Percentiles rank a stretch among this genome's conserved stretches.
phyloP scores from a whole-genome alignment of 176 grass and related monocot species.

The Phoenix dactylifera region DNA sequence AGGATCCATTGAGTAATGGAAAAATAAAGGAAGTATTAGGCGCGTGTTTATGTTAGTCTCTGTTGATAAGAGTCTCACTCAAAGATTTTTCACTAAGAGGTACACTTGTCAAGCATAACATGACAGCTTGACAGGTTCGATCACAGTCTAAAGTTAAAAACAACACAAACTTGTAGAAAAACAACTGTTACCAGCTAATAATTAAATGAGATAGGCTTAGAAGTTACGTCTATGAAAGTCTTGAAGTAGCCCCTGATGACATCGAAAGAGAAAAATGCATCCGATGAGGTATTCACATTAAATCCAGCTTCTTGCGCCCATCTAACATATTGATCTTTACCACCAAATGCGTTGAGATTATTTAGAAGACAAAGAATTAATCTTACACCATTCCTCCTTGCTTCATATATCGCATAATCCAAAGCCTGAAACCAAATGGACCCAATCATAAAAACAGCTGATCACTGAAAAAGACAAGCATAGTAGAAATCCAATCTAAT shows the following conservation, averaged over 20 bases:
- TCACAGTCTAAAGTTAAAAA: too few species aligned
- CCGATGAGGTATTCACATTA: slow-evolving; percentile 39
- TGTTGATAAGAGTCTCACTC: too few species aligned
- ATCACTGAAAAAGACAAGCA: too few species aligned
- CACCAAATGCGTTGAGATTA: slow-evolving; percentile 84
- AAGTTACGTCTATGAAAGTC: slow-evolving; percentile 33
- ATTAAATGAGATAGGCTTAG: background rate
- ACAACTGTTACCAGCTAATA: too few species aligned
- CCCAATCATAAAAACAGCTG: background rate
- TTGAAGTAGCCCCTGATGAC: slow-evolving; percentile 69
- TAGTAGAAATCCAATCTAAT: too few species aligned
- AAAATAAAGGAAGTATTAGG: too few species aligned
- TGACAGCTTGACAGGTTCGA: too few species aligned
- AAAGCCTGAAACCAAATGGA: slow-evolving; percentile 40
- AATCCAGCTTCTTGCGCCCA: slow-evolving; percentile 70
- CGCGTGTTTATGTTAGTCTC: too few species aligned
- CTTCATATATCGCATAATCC: slow-evolving; percentile 90
- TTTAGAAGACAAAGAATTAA: slow-evolving; percentile 90
- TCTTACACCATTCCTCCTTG: slow-evolving; percentile 53
- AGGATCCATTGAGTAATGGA: too few species aligned
- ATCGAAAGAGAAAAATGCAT: slow-evolving; percentile 79
- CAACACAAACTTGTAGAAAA: too few species aligned
- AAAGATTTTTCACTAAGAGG: too few species aligned
- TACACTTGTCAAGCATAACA: too few species aligned
- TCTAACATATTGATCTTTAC: slow-evolving; percentile 85